Evolutionary conservation across 306 rosid species (phyloP).

Genomic region (Corylus americana): DNA sequence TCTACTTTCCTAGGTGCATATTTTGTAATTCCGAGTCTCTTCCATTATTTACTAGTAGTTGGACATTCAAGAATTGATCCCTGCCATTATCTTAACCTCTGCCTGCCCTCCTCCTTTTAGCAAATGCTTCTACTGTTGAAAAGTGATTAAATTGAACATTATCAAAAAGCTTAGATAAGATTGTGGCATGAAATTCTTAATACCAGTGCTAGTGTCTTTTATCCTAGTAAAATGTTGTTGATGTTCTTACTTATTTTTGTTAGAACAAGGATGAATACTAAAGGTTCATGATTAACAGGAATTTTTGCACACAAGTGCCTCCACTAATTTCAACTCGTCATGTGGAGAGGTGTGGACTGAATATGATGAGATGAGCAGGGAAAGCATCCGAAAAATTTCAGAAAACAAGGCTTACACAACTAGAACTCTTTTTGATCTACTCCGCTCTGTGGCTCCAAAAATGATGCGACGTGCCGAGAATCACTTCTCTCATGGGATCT

Average conservation of each 20-base stretch:
- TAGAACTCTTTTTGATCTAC: slow-evolving; percentile 48
- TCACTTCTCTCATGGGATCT: slow-evolving; percentile 85
- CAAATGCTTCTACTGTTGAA: neutral
- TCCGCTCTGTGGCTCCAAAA: slow-evolving; percentile 55
- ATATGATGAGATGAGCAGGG: slow-evolving; percentile 55
- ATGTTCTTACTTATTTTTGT: neutral
- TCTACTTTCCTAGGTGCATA: neutral
- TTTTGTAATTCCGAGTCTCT: neutral
- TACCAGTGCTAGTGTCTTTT: too few species aligned
- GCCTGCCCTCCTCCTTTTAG: neutral
- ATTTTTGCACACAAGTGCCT: slow-evolving; percentile 22
- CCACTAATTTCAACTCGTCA: slow-evolving; percentile 37
- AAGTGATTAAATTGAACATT: neutral
- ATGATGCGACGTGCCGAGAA: slow-evolving; percentile 63
- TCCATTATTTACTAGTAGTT: neutral
- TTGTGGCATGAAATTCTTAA: neutral
- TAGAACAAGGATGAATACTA: slow-evolving; percentile 11
- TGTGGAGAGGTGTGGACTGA: slow-evolving; percentile 53
- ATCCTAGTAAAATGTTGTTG: neutral
- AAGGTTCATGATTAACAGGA: slow-evolving; percentile 39
- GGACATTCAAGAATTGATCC: neutral
- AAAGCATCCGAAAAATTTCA: slow-evolving; percentile 34
- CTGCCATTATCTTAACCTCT: neutral
- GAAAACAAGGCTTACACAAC: slow-evolving; percentile 51
- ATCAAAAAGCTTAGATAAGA: neutral